A percentile compares a stretch with the other conserved stretches of the same genome.
These are phyloP conservation scores for Lodderomyces parapsilosis DNA, from an alignment of 1,139 yeast genomes.

Conservation along the genomic window DNA sequence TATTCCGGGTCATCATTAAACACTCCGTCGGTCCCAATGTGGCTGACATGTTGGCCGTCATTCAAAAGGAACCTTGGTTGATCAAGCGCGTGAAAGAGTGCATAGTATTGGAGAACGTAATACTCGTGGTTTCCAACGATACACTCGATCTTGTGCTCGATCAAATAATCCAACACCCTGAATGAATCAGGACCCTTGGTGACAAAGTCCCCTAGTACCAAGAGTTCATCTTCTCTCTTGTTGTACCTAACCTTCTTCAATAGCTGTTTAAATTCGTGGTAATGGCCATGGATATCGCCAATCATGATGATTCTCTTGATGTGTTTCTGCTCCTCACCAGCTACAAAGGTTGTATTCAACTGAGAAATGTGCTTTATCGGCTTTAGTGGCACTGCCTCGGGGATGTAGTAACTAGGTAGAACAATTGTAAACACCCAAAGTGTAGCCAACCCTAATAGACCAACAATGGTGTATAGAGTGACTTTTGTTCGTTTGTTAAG, in stretches of 20 bases:
- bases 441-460: constrained; percentile 16
- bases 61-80: constrained; percentile 21
- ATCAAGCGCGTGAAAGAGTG: constrained; percentile 52
- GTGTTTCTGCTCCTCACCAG: constrained; percentile 1
- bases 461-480: constrained; percentile 14
- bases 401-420: constrained; percentile 37
- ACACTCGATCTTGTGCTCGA: constrained; percentile 62
- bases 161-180: constrained; percentile 65
- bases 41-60: not conserved
- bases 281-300: constrained; percentile 90
- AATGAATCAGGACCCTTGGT: constrained; percentile 81
- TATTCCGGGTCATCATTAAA: constrained; percentile 57
- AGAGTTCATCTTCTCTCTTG: constrained; percentile 50
- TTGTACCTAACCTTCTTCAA: constrained; percentile 48
- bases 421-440: constrained; percentile 33
- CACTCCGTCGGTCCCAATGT: constrained; percentile 15
- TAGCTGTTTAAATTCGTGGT: constrained; percentile 50
- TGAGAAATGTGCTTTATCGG: constrained; percentile 28
- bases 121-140: constrained; percentile 89
- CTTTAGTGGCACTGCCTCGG: constrained; percentile 27
- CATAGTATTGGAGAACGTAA: constrained; percentile 59
- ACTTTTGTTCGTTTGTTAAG: constrained; percentile 14
- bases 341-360: constrained; percentile 21
- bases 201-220: constrained; percentile 80
- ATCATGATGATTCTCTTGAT: constrained; percentile 58